Percentiles rank a stretch among this genome's conserved stretches.
These are phyloP conservation scores for Yamadazyma blattariae DNA, from an alignment of 1,139 yeast species.

Conservation along the genomic window DNA sequence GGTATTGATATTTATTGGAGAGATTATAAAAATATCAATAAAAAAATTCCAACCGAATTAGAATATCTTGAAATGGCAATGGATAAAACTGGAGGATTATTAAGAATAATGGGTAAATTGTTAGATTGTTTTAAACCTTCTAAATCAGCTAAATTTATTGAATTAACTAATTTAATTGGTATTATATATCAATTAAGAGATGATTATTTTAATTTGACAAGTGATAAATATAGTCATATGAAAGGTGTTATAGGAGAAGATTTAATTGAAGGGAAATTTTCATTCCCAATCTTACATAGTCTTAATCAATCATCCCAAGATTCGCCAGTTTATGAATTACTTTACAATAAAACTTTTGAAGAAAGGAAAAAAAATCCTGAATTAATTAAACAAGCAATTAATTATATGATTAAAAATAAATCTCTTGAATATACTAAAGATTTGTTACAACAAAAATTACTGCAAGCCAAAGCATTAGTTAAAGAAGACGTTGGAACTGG, in stretches of 20 bases:
- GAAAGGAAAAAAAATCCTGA: constrained; percentile 16
- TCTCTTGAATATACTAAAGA: constrained; percentile 23
- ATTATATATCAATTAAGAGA: constrained; percentile 81
- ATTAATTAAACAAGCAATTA: constrained; percentile 20
- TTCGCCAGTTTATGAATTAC: constrained; percentile 23
- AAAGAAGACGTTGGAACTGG: constrained; percentile 5
- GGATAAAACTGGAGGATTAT: constrained; percentile 87
- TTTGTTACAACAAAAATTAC: constrained; percentile 18
- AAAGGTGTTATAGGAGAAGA: constrained; percentile 83
- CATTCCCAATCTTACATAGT: constrained; percentile 77
- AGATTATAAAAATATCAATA: constrained; percentile 34
- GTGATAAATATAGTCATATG: constrained; percentile 50
- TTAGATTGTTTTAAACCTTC: constrained; percentile 39
- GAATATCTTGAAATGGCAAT: constrained; percentile 79
- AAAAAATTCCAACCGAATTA: constrained; percentile 58
- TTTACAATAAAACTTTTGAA: constrained; percentile 17
- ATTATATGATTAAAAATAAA: constrained; percentile 18
- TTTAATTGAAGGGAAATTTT: constrained; percentile 82
- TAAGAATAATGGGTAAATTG: constrained; percentile 67
- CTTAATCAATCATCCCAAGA: constrained; percentile 10
- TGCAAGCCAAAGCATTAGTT: constrained; percentile 15
- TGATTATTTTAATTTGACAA: constrained; percentile 67
- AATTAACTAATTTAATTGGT: constrained; percentile 77
- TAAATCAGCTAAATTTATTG: constrained; percentile 31
- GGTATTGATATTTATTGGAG: constrained; percentile 89